Percentiles rank a stretch among this genome's conserved stretches.
These are phyloP conservation scores for Microdochium trichocladiopsis DNA, from an alignment of 2,329 filamentous ascomycete genomes.

Conservation along the genomic window DNA sequence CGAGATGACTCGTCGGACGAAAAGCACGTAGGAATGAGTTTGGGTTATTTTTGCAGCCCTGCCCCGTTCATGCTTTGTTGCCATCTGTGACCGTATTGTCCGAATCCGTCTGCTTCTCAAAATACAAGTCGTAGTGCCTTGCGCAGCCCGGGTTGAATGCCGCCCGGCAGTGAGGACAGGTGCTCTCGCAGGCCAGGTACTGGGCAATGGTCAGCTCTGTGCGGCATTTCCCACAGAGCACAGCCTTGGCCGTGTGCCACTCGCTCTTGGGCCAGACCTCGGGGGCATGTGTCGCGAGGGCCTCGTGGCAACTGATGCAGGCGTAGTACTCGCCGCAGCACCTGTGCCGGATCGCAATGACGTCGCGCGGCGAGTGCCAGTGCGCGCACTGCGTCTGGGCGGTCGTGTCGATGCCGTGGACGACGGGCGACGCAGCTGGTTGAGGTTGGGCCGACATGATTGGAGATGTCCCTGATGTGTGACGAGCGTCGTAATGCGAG, in stretches of 20 bases:
- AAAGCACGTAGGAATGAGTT: no score
- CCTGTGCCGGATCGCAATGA: slow-evolving; percentile 14
- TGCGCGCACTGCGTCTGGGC: slow-evolving; percentile 11
- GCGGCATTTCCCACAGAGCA: slow-evolving; percentile 11
- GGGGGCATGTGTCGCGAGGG: slow-evolving; percentile 6
- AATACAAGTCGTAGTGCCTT: slow-evolving; percentile 13
- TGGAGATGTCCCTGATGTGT: no score
- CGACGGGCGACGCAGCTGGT: not conserved
- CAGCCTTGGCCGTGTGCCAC: slow-evolving; percentile 6
- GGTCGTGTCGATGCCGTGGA: slow-evolving; percentile 10
- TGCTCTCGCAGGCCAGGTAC: slow-evolving; percentile 8
- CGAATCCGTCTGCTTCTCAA: slow-evolving; percentile 8
- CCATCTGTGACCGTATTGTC: no score
- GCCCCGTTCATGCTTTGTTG: not conserved
- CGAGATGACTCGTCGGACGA: no score
- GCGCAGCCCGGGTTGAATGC: slow-evolving; percentile 13
- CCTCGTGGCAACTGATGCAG: slow-evolving; percentile 14
- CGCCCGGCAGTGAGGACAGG: slow-evolving; percentile 9
- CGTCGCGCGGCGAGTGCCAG: slow-evolving; percentile 13
- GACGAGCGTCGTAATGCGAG: no score
- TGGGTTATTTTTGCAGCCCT: no score
- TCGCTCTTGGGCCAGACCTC: slow-evolving; percentile 8
- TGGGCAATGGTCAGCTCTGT: slow-evolving; percentile 9
- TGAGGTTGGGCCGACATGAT: not conserved
- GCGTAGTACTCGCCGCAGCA: slow-evolving; percentile 15